These are phyloP conservation scores for Rubroboletus satanas DNA, from an alignment of 768 basidiomycete species.

Conservation along the genomic window DNA sequence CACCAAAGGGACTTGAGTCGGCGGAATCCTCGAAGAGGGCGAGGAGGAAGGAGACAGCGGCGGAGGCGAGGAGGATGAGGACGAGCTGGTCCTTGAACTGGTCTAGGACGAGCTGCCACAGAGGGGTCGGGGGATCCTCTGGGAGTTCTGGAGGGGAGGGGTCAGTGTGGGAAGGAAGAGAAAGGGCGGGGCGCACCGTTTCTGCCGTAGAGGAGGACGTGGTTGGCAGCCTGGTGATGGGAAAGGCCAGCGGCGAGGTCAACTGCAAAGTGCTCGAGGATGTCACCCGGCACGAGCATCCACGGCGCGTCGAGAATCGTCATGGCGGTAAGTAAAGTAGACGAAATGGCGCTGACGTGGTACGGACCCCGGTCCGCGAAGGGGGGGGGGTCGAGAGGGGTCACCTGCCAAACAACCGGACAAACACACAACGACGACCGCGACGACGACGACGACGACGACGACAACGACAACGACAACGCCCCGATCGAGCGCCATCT, in stretches of 20 bases:
- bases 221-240: constrained; percentile 60
- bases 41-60: constrained; percentile 88
- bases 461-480: constrained; percentile 3
- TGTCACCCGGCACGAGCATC: constrained; percentile 65
- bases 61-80: constrained; percentile 91
- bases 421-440: constrained; percentile 17
- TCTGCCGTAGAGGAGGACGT: constrained; percentile 78
- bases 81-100: constrained; percentile 99
- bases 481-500: constrained; percentile 2
- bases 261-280: constrained; percentile 72
- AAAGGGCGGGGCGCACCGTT: constrained; percentile 58
- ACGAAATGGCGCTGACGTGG: constrained; percentile 3
- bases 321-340: constrained; percentile 1
- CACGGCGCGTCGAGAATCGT: constrained; percentile 69
- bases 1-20: constrained; percentile 64
- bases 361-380: constrained; percentile 1
- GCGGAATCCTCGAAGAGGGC: constrained; percentile 81
- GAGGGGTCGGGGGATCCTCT: constrained; percentile 84
- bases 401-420: constrained; percentile 18
- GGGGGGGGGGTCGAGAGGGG: constrained; percentile 18
- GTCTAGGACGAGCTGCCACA: constrained; percentile 95
- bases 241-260: constrained; percentile 61
- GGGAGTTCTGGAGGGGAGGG: constrained; percentile 64
- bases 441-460: constrained; percentile 2
- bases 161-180: not conserved